These are phyloP conservation scores for Akanthomyces dipterigenus DNA, from an alignment of 2,329 filamentous ascomycete species.

Conservation along the genomic window DNA sequence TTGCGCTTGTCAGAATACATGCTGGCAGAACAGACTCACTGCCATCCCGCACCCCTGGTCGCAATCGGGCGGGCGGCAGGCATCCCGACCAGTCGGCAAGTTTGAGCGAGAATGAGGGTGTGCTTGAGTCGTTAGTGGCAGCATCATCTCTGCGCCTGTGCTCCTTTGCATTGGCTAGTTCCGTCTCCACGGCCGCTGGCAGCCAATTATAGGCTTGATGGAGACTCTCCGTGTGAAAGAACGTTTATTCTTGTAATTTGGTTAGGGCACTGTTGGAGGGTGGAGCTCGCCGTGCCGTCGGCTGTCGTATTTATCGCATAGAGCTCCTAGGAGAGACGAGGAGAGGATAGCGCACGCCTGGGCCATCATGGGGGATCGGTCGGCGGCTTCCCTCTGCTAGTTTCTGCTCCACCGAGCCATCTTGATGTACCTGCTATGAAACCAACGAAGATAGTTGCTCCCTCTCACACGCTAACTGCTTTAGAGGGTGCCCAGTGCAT, in stretches of 20 bases:
- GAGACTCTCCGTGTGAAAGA: background rate
- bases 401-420: background rate
- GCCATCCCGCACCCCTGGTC: background rate
- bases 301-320: slow-evolving; percentile 11
- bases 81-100: background rate
- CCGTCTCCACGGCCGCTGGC: background rate
- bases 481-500: background rate
- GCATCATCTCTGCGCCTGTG: background rate
- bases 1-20: no score
- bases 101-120: background rate
- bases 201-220: background rate
- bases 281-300: background rate
- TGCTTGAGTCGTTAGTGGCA: background rate
- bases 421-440: background rate
- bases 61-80: background rate
- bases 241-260: background rate
- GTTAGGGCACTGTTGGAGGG: background rate
- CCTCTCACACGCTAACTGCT: background rate
- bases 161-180: background rate
- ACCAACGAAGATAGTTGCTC: background rate
- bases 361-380: background rate
- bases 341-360: background rate
- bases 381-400: background rate
- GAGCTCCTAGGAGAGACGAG: background rate
- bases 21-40: background rate